These are phyloP conservation scores for Daldinia sp. DNA, from an alignment of 2,329 filamentous ascomycete genomes.

Conservation along the genomic window DNA sequence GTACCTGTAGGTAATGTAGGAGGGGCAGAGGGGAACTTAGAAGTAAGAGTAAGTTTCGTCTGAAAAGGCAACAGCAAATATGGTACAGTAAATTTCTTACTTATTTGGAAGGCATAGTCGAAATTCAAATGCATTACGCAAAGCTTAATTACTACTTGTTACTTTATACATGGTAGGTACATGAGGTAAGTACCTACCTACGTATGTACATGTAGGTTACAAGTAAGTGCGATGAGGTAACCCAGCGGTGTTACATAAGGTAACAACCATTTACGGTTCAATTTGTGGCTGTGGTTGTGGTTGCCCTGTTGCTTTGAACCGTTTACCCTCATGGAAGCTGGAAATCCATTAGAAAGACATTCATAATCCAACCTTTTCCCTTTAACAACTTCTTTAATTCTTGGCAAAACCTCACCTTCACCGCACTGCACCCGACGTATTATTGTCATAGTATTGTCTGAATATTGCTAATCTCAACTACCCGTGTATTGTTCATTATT, in stretches of 20 bases:
- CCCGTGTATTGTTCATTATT: neutral
- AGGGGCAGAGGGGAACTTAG: neutral
- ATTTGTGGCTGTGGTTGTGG: too few species aligned
- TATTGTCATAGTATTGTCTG: neutral
- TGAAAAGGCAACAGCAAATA: neutral
- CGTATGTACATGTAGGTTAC: neutral
- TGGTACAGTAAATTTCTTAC: neutral
- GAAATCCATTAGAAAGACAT: conserved; percentile 2
- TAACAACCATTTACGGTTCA: too few species aligned
- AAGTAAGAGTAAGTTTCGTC: conserved; percentile 1
- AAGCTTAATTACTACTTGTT: neutral
- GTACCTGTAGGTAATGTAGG: neutral
- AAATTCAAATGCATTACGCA: conserved; percentile 1
- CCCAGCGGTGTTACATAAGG: too few species aligned
- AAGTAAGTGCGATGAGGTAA: too few species aligned
- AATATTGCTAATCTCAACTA: neutral
- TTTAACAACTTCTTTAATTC: conserved; percentile 3
- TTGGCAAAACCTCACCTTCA: conserved; percentile 6
- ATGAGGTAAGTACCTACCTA: neutral
- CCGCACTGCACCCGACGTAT: neutral
- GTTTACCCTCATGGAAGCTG: neutral
- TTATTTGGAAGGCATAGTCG: conserved; percentile 10
- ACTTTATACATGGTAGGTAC: neutral
- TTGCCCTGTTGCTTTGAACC: neutral
- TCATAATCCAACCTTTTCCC: neutral